Base-by-base conservation (phyloP, 2,329 filamentous ascomycete genomes). In the Pyrenochaeta sp. region DNA sequence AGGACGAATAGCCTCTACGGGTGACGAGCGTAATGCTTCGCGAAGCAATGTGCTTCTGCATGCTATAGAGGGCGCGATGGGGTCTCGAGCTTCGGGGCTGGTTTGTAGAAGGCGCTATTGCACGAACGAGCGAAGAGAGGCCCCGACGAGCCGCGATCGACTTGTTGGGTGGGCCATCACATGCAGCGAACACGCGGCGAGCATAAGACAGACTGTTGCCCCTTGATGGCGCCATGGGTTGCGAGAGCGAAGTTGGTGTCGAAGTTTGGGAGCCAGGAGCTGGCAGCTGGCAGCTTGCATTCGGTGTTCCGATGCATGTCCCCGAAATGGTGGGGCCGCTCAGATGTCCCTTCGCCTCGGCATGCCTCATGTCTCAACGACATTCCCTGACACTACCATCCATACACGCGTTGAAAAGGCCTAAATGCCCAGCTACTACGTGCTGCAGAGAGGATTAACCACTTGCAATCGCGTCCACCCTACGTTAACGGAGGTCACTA, bases 161-260 rank as follows among this genome's bases (percentile, higher is more conserved):
- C n/a, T n/a, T 9, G 9, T 13, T 25, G n/a, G 2, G 24, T 25
- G 45, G 27, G 30, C 24, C 32, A 15, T 9, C 12, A 34, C n/a
- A 42, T 45, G 2, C 28, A 13, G n/a, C 44, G 36, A 49, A 50
- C 19, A 60, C 6, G 9, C 22, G 39, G 32, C 36, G 52, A 32
- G 36, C 19, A 5, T 8, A 27, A 13, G 22, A 42, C 24, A 56
- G 51, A 15, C 32, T 45, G 27, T 39, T 6, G 10, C 65, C 65
- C 45, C 65, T 65, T 15, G 64, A 67, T 12, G 65, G 65, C 46
- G 65, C 65, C 64, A 68, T 68, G 36, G 19, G 36, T 50, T n/a
- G 28, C 54, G 9, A 48, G 12, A 48, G 12, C 22, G 36, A 43
- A 9, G 34, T 42, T 44, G 52, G 37, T 61, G 59, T 39, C 36